Evolutionary conservation across 805 yeast species (phyloP).

Genomic region (Ogataea degrootiae): DNA sequence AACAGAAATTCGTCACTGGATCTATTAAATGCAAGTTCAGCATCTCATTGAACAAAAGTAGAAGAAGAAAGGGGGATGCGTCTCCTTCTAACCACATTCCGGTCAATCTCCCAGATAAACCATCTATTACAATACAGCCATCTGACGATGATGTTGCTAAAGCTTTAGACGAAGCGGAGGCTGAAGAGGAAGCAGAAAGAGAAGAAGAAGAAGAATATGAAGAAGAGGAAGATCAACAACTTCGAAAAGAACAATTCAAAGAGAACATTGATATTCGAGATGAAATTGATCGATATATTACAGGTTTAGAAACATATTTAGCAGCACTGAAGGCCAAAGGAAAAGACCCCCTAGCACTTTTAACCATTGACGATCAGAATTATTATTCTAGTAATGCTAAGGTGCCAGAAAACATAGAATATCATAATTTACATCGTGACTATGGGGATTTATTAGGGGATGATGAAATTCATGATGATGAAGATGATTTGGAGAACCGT

Average conservation of each 20-base stretch:
- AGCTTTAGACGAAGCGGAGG: constrained; percentile 7
- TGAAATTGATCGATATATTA: constrained; percentile 11
- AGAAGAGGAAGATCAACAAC: not conserved
- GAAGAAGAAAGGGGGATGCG: not conserved
- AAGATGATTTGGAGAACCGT: not conserved
- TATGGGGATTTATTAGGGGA: not conserved
- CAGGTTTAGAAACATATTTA: constrained; percentile 5
- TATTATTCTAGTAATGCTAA: constrained; percentile 13
- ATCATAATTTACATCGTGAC: not conserved
- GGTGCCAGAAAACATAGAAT: not conserved
- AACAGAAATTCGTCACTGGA: constrained; percentile 26
- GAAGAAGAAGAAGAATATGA: constrained; percentile 10
- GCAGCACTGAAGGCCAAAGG: constrained; percentile 7
- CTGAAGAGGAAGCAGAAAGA: constrained; percentile 16
- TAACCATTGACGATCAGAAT: constrained; percentile 17
- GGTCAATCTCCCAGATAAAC: not conserved
- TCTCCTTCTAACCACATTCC: not conserved
- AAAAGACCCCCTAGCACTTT: constrained; percentile 11
- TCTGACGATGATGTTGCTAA: not conserved
- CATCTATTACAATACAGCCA: not conserved
- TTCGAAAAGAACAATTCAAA: not conserved
- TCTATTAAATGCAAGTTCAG: constrained; percentile 20
- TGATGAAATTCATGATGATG: not conserved
- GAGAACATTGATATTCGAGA: constrained; percentile 1
- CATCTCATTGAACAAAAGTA: constrained; percentile 5